phyloP scores from a whole-genome alignment of 2,329 filamentous ascomycete species.

The Diaporthe sp. region DNA sequence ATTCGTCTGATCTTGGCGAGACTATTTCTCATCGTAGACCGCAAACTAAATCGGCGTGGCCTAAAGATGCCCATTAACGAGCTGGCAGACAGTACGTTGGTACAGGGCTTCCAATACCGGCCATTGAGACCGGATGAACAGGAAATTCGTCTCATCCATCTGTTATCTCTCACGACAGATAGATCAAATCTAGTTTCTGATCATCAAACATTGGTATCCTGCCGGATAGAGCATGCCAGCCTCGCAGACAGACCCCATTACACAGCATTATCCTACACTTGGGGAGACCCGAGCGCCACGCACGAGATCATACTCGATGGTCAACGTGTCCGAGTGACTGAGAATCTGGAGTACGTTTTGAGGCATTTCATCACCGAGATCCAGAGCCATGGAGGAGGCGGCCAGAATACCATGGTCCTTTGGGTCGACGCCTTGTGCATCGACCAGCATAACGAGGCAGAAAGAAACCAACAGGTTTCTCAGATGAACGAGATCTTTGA shows the following conservation, averaged over 20 bases:
- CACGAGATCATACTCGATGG: not conserved
- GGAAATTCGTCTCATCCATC: slow-evolving; percentile 16
- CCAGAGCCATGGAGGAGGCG: not conserved
- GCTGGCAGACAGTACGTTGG: not conserved
- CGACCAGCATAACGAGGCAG: slow-evolving; percentile 10
- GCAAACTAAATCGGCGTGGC: not conserved
- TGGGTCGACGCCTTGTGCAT: slow-evolving; percentile 31
- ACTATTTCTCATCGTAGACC: not conserved
- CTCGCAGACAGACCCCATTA: not conserved
- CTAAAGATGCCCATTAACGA: not conserved
- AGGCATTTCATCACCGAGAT: not conserved
- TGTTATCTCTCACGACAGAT: not conserved
- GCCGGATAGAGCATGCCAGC: not conserved
- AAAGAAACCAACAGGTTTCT: slow-evolving; percentile 17
- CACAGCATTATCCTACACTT: slow-evolving; percentile 18
- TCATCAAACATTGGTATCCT: not conserved
- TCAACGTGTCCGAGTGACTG: not conserved
- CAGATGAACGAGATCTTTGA: slow-evolving; percentile 4
- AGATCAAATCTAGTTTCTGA: not conserved
- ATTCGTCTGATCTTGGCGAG: too few species aligned
- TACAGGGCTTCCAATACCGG: not conserved
- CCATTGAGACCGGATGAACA: not conserved
- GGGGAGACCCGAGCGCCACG: slow-evolving; percentile 16
- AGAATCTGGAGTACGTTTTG: slow-evolving; percentile 1
- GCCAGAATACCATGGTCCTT: not conserved